phyloP scores from a whole-genome alignment of 2,329 filamentous ascomycete genomes.

The Cytospora paraplurivora region DNA sequence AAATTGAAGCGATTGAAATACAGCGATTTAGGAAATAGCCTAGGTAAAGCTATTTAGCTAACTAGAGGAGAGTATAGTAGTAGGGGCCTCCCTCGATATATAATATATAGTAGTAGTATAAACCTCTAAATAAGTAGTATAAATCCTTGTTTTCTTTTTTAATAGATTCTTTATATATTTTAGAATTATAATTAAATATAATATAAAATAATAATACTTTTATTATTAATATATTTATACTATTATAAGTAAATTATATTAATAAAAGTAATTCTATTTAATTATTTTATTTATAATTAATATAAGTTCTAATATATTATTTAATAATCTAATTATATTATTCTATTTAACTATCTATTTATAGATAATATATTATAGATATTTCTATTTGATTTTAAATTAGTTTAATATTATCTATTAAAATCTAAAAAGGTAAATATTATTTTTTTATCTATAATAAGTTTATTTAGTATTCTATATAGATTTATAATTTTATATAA shows the following conservation, averaged over 20 bases:
- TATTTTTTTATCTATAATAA: neutral
- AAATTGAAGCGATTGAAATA: too few relatives aligned
- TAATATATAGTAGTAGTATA: too few relatives aligned
- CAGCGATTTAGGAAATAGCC: too few relatives aligned
- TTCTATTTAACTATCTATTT: neutral
- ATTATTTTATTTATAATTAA: constrained; percentile 5
- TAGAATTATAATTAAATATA: neutral
- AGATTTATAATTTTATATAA: neutral
- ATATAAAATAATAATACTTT: neutral
- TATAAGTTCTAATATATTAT: neutral
- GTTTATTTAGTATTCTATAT: neutral
- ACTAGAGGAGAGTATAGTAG: too few relatives aligned
- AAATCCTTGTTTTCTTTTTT: too few relatives aligned
- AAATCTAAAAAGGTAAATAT: neutral
- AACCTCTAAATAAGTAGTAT: too few relatives aligned
- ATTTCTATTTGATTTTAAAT: neutral
- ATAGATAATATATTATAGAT: neutral
- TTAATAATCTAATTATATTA: neutral
- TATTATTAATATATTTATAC: neutral
- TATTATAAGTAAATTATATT: neutral
- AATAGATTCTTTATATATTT: neutral
- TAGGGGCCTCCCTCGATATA: too few relatives aligned
- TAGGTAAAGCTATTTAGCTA: too few relatives aligned
- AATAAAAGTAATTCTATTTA: neutral
- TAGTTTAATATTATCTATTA: neutral